Conservation (phyloP, 1,284 basidiomycete species). For the Tetrapyrgos nigripes region DNA sequence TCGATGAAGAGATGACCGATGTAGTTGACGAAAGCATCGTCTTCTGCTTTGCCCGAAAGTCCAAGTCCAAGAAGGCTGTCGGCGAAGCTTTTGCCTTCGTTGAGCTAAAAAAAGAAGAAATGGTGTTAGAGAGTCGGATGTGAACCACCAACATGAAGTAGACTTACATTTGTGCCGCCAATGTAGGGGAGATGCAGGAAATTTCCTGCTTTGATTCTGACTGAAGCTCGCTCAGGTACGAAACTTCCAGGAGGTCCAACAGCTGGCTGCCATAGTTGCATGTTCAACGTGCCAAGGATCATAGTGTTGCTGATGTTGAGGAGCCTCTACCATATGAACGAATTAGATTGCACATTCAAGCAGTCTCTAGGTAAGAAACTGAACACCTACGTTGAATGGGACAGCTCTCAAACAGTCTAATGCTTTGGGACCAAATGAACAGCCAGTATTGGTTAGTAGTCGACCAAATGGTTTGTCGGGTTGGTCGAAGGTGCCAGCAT, state of each 20-base stretch:
- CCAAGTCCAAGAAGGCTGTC: conserved; percentile 40
- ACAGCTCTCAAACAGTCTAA: conserved; percentile 54
- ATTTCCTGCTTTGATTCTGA: conserved; percentile 51
- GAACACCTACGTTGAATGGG: conserved; percentile 49
- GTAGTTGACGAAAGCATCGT: conserved; percentile 49
- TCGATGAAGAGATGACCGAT: conserved; percentile 55
- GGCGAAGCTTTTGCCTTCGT: conserved; percentile 58
- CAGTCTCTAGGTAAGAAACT: background rate
- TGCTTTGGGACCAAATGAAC: conserved; percentile 46
- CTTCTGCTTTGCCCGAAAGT: conserved; percentile 43
- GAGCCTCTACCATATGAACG: conserved; percentile 43
- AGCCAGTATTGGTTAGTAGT: conserved; percentile 53
- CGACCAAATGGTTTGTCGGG: conserved; percentile 59
- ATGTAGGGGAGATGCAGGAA: conserved; percentile 63
- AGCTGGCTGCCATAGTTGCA: conserved; percentile 64
- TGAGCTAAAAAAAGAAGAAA: conserved; percentile 42
- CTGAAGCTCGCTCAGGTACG: conserved; percentile 53
- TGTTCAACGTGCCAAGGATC: conserved; percentile 52
- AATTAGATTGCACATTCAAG: background rate
- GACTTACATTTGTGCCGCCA: conserved; percentile 57
- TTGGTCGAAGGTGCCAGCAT: conserved; percentile 58
- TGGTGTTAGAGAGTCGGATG: background rate
- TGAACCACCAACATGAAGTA: background rate
- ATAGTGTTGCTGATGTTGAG: conserved; percentile 54
- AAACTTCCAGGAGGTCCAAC: conserved; percentile 61